Conservation (phyloP, 371 early-diverging fungal genomes). For the Phascolomyces articulosus region DNA sequence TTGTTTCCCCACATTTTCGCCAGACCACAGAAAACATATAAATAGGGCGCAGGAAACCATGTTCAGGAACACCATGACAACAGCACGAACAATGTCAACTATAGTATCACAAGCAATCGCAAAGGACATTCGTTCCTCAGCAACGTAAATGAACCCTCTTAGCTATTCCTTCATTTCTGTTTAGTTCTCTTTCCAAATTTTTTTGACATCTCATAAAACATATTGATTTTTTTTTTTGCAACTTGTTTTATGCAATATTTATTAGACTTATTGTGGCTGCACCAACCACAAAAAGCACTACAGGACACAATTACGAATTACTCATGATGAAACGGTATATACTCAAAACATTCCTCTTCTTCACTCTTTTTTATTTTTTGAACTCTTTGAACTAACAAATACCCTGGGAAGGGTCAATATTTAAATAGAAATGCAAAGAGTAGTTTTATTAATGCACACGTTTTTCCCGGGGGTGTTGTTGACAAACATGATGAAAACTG, state of each 20-base stretch:
- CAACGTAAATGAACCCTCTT: constrained; percentile 22
- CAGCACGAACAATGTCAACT: neutral
- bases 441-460: constrained; percentile 60
- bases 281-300: constrained; percentile 46
- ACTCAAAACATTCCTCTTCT: neutral
- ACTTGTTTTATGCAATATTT: too few species aligned
- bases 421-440: constrained; percentile 51
- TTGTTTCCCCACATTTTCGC: neutral
- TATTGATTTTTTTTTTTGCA: too few species aligned
- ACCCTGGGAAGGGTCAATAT: neutral
- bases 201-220: neutral
- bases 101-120: constrained; percentile 5
- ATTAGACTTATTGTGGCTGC: constrained; percentile 41
- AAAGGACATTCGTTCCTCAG: constrained; percentile 28
- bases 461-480: constrained; percentile 67
- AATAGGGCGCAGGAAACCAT: neutral
- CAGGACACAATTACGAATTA: constrained; percentile 50
- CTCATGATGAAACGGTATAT: constrained; percentile 63
- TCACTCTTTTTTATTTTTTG: neutral
- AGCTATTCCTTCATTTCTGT: neutral
- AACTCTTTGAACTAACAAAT: neutral
- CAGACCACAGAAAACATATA: neutral
- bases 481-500: constrained; percentile 52
- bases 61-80: neutral
- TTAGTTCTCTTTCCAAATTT: too few species aligned